Evolutionary conservation across 352 stramenopile species (phyloP).

Genomic region (Phytophthora europaea): DNA sequence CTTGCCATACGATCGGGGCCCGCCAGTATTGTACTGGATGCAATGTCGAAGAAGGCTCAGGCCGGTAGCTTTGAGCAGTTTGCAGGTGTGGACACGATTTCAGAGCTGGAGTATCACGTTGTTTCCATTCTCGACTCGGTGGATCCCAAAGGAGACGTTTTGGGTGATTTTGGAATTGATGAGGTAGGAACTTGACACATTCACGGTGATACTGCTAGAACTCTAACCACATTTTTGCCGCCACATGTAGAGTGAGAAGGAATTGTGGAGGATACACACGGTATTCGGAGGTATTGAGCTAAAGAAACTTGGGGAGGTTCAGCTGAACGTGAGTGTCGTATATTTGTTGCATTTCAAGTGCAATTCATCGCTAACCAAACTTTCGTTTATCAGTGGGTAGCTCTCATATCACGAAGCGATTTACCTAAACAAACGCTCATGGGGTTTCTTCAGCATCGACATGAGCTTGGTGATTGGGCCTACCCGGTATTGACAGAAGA

Average conservation of each 20-base stretch:
- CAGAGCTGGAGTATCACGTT: constrained; percentile 61
- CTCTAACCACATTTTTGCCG: background rate
- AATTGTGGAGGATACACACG: constrained; percentile 45
- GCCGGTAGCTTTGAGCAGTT: constrained; percentile 43
- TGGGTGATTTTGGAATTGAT: constrained; percentile 37
- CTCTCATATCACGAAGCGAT: constrained; percentile 60
- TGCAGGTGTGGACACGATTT: constrained; percentile 52
- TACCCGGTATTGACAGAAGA: constrained; percentile 59
- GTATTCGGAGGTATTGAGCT: constrained; percentile 63
- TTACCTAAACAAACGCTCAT: constrained; percentile 44
- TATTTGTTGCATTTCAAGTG: background rate
- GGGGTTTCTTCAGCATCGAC: constrained; percentile 46
- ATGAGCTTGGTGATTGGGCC: constrained; percentile 66
- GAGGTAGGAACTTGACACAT: constrained; percentile 39
- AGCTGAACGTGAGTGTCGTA: constrained; percentile 54
- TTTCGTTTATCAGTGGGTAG: constrained; percentile 43
- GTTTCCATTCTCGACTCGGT: constrained; percentile 48
- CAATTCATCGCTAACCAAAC: background rate
- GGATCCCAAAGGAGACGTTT: constrained; percentile 25
- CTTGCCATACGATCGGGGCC: constrained; percentile 57
- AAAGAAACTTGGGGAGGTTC: constrained; percentile 52
- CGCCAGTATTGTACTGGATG: constrained; percentile 46
- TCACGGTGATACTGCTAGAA: background rate
- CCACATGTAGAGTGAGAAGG: constrained; percentile 24
- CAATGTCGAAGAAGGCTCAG: constrained; percentile 42